phyloP scores from a whole-genome alignment of 2,329 filamentous ascomycete genomes.

The Seiridium cupressi region DNA sequence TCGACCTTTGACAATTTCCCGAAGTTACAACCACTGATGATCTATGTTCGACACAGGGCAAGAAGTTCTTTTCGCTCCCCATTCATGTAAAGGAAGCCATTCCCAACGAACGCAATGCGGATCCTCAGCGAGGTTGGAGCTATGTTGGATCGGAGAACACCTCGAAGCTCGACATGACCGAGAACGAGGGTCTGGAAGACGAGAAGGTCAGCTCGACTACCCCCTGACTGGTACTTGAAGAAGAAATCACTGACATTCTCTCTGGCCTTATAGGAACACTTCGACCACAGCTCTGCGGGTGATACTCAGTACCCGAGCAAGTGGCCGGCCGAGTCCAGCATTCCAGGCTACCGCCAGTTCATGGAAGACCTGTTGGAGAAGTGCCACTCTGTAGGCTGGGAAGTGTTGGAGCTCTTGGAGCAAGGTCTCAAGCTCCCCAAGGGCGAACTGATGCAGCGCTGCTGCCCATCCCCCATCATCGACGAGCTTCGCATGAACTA shows the following conservation, averaged over 20 bases:
- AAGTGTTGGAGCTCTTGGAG: neutral
- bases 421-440: neutral
- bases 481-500: conserved; percentile 4
- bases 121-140: neutral
- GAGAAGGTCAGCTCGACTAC: neutral
- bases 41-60: neutral
- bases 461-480: neutral
- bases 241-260: neutral
- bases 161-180: neutral
- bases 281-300: neutral
- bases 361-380: neutral
- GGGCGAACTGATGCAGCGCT: neutral
- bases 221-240: neutral
- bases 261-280: neutral
- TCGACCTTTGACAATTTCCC: neutral
- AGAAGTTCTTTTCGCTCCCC: neutral
- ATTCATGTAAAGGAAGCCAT: neutral
- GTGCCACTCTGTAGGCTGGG: neutral
- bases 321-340: neutral
- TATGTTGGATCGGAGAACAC: neutral
- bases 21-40: neutral
- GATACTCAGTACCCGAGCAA: conserved; percentile 1
- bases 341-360: neutral
- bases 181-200: neutral
- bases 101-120: neutral